Percentiles rank a stretch among this genome's conserved stretches.
phyloP scores from a whole-genome alignment of 306 rosid genomes.

The Quercus rubra region DNA sequence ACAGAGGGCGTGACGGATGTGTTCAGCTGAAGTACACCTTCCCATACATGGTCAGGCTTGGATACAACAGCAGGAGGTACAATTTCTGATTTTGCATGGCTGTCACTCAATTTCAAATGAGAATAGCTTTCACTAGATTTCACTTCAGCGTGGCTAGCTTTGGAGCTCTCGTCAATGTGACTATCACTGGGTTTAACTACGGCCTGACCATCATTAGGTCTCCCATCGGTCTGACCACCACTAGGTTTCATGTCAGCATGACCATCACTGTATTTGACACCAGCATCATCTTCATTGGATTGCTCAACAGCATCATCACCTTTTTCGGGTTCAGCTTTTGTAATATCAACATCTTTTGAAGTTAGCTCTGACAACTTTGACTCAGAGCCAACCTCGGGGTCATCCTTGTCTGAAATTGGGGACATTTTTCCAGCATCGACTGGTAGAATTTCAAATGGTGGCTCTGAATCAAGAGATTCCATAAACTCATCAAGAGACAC shows the following conservation, averaged over 20 bases:
- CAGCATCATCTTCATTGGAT: constrained; percentile 13
- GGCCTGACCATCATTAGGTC: not conserved
- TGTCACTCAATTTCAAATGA: constrained; percentile 29
- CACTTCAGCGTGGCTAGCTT: constrained; percentile 24
- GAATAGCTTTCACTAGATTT: constrained; percentile 21
- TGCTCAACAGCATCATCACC: constrained; percentile 29
- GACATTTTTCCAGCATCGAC: constrained; percentile 43
- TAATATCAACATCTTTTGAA: constrained; percentile 23
- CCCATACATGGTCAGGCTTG: constrained; percentile 67
- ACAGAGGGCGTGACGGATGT: constrained; percentile 55
- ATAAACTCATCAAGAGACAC: constrained; percentile 94
- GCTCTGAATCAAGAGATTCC: constrained; percentile 81
- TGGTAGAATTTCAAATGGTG: constrained; percentile 64
- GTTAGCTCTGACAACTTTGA: constrained; percentile 36
- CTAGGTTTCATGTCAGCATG: constrained; percentile 11
- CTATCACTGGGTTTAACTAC: constrained; percentile 21
- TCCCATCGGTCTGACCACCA: constrained; percentile 11
- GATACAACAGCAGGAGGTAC: constrained; percentile 17
- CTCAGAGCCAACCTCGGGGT: constrained; percentile 37
- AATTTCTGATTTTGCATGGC: constrained; percentile 32
- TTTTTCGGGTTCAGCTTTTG: constrained; percentile 26
- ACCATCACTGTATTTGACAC: constrained; percentile 6
- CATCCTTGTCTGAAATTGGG: constrained; percentile 41
- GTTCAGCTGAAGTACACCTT: constrained; percentile 72
- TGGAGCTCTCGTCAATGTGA: constrained; percentile 26